Evolutionary conservation across 768 basidiomycete genomes (phyloP), one percentile per base, ranked within the genome.

Genomic region (Amanita fuliginea): DNA sequence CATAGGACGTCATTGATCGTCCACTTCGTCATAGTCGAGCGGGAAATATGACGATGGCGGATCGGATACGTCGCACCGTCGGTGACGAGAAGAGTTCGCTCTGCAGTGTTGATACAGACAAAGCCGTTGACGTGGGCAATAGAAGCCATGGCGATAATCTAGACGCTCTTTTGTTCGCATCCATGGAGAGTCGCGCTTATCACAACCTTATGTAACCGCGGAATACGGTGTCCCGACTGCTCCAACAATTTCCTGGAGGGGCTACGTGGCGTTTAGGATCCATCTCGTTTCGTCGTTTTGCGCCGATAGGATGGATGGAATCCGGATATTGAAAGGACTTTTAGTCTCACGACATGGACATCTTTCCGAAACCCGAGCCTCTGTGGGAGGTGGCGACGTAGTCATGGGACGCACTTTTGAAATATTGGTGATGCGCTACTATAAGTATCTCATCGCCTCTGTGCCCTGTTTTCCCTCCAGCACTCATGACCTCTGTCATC

Each of bases 401-500:
- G 22, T 26, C 22, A 42, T 24, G 42, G 14, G 42, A 26, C 22
- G 10, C 19, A 42, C 3, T 24, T 42, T 11, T 19, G 43, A 14
- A 11, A 42, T n/a, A n/a, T n/a, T 24, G 22, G 22, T 51, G 41
- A 45, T 42, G 49, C 35, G 32, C 28, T 33, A 11, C 28, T 46
- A 47, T 46, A 43, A 46, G 42, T 33, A 40, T 46, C 42, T 47
- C 18, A 47, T 51, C 47, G 46, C 50, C 14, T 35, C 42, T 42
- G 8, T 22, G 34, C 51, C 41, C 32, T 42, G 43, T 14, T 43
- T 46, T 51, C 49, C 42, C 52, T 42, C 54, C 52, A 48, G 42
- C 52, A 43, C 60, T 60, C 57, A 83, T 83, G 81, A 81, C 81
- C 53, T 80, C 80, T 53, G 72, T 74, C 42, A 73, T 83, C 58